Percentiles rank a stretch among this genome's conserved stretches.
These are phyloP conservation scores for Coemansia guatemalensis DNA, from an alignment of 192 early-diverging fungal genomes.

Conservation along the genomic window DNA sequence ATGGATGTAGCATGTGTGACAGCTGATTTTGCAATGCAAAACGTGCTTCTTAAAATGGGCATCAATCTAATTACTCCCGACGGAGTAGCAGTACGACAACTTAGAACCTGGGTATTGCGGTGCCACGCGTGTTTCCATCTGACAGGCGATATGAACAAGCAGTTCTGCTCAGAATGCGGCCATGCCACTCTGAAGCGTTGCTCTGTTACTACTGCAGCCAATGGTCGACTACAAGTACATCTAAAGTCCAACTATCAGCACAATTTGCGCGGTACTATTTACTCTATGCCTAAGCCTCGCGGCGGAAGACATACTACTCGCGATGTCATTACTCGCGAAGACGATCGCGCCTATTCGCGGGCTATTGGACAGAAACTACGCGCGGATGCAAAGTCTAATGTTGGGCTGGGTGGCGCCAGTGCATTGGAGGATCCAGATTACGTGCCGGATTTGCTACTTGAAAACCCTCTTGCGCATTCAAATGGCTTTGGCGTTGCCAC, in stretches of 20 bases:
- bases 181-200: constrained; percentile 83
- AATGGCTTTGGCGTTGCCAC: constrained; percentile 59
- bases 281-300: constrained; percentile 78
- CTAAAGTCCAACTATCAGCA: constrained; percentile 91
- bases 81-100: constrained; percentile 69
- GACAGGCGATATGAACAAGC: constrained; percentile 81
- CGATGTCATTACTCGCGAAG: constrained; percentile 84
- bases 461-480: not conserved
- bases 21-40: constrained; percentile 95
- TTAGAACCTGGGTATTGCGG: constrained; percentile 88
- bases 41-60: constrained; percentile 92
- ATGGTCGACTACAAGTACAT: constrained; percentile 79
- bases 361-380: constrained; percentile 37
- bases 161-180: constrained; percentile 94
- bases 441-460: constrained; percentile 31
- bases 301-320: constrained; percentile 70
- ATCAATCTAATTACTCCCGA: constrained; percentile 82
- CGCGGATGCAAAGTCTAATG: constrained; percentile 29
- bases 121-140: constrained; percentile 92
- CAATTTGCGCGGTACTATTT: constrained; percentile 86
- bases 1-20: constrained; percentile 89
- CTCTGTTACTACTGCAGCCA: constrained; percentile 72
- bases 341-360: constrained; percentile 79
- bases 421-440: constrained; percentile 43
- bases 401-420: constrained; percentile 21